Evolutionary conservation across 139 green algal species (phyloP).

Genomic region (Chlamydomonas asymmetrica): DNA sequence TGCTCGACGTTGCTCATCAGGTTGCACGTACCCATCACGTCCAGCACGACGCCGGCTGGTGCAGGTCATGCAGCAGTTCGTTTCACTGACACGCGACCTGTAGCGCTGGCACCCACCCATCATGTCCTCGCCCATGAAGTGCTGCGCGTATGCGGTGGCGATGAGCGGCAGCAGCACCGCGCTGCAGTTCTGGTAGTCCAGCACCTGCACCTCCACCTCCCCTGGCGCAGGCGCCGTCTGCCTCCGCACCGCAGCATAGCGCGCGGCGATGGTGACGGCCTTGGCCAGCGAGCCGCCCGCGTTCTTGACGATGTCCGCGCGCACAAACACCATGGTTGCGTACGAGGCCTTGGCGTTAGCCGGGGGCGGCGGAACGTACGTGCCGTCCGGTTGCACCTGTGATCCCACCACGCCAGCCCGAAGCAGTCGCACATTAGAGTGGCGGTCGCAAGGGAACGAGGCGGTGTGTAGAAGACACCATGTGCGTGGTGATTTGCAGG

Average conservation of each 20-base stretch:
- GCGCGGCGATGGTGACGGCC: conserved; percentile 84
- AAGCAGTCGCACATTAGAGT: too few relatives aligned
- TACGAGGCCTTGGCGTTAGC: conserved; percentile 91
- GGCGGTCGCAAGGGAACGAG: too few relatives aligned
- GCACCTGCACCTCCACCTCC: conserved; percentile 75
- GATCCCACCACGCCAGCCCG: too few relatives aligned
- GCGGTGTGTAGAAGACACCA: too few relatives aligned
- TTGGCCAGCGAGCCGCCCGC: conserved; percentile 64
- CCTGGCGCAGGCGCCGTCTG: conserved; percentile 73
- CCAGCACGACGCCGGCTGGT: too few relatives aligned
- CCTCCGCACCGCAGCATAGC: conserved; percentile 82
- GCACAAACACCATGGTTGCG: conserved; percentile 92
- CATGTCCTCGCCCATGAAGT: conserved; percentile 83
- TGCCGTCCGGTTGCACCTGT: conserved; percentile 73
- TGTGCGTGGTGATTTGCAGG: too few relatives aligned
- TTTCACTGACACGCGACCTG: too few relatives aligned
- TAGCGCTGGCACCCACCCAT: too few relatives aligned
- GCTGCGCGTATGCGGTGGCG: conserved; percentile 81
- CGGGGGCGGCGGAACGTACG: conserved; percentile 79
- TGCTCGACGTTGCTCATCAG: too few relatives aligned
- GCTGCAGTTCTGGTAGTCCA: conserved; percentile 94
- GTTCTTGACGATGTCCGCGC: conserved; percentile 83
- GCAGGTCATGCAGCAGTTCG: too few relatives aligned
- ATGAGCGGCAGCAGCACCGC: conserved; percentile 83
- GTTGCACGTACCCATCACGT: too few relatives aligned